A percentile compares a stretch with the other conserved stretches of the same genome.
phyloP scores from a whole-genome alignment of 305 asterid genomes.

The Vinca major region DNA sequence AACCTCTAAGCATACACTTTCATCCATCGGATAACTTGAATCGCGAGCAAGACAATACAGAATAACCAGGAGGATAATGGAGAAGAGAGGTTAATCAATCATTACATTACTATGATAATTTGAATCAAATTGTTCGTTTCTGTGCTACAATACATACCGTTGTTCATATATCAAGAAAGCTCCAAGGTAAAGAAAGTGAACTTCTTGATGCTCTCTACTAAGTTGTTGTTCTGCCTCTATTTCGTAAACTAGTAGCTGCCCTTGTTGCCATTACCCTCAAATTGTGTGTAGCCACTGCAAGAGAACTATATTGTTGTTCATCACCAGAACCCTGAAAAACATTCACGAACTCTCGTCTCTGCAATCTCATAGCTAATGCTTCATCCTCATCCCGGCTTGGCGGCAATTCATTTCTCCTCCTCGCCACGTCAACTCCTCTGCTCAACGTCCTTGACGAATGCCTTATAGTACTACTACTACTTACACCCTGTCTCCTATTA shows the following conservation, averaged over 20 bases:
- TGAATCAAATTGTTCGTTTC: too few relatives aligned
- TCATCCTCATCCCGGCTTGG: slow-evolving; percentile 75
- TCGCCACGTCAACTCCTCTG: slow-evolving; percentile 17
- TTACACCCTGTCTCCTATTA: slow-evolving; percentile 22
- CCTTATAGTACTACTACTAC: slow-evolving; percentile 1
- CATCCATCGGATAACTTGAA: too few relatives aligned
- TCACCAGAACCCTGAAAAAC: slow-evolving; percentile 31
- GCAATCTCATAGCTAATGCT: slow-evolving; percentile 84
- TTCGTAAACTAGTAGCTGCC: slow-evolving; percentile 22
- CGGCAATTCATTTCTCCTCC: slow-evolving; percentile 34
- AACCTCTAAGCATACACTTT: too few relatives aligned
- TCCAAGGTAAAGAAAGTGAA: background rate
- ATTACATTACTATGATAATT: background rate
- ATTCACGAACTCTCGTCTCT: slow-evolving; percentile 78
- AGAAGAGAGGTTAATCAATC: too few relatives aligned
- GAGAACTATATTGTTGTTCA: slow-evolving; percentile 19
- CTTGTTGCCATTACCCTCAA: slow-evolving; percentile 47
- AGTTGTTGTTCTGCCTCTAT: slow-evolving; percentile 14
- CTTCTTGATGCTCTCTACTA: background rate
- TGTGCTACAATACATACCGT: too few relatives aligned
- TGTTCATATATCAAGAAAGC: too few relatives aligned
- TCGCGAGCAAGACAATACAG: too few relatives aligned
- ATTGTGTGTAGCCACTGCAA: slow-evolving; percentile 32
- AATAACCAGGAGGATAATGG: too few relatives aligned
- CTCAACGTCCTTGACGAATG: slow-evolving; percentile 15